A percentile compares a stretch with the other conserved stretches of the same genome.
phyloP scores from a whole-genome alignment of 2,329 filamentous ascomycete genomes.

The Aurifilum marmelostoma region DNA sequence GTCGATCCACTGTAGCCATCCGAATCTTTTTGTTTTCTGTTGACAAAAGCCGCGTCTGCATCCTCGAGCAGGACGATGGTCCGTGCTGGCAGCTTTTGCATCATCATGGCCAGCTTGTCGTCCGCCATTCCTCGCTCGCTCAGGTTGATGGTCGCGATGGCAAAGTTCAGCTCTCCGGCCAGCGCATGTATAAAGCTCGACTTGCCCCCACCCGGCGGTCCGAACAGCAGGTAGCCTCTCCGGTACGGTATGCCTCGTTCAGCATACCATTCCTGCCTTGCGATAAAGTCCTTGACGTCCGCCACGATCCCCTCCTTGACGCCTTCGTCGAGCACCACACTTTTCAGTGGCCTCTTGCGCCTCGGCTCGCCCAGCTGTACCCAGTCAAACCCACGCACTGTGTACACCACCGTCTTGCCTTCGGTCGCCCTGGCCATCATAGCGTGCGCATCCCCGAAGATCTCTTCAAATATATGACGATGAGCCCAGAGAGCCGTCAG shows the following conservation, averaged over 20 bases:
- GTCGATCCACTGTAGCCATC: conserved; percentile 87
- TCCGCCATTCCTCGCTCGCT: conserved; percentile 90
- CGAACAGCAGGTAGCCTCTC: conserved; percentile 85
- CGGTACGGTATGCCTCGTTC: conserved; percentile 95
- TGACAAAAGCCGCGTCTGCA: conserved; percentile 87
- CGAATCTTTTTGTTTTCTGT: conserved; percentile 73
- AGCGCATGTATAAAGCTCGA: conserved; percentile 96
- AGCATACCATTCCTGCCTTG: conserved; percentile 82
- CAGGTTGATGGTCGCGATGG: conserved; percentile 89
- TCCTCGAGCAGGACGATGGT: conserved; percentile 87
- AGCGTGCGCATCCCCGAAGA: conserved; percentile 85
- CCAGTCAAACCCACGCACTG: conserved; percentile 84
- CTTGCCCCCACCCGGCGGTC: conserved; percentile 89
- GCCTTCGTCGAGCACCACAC: conserved; percentile 82
- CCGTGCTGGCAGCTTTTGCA: conserved; percentile 81
- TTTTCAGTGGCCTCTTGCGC: conserved; percentile 83
- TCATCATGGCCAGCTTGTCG: conserved; percentile 81
- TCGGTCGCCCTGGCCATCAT: conserved; percentile 80
- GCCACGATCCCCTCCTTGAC: conserved; percentile 79
- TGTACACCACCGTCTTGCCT: conserved; percentile 92
- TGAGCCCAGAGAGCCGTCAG: conserved; percentile 90
- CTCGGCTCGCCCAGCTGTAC: conserved; percentile 80
- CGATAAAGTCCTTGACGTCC: conserved; percentile 82
- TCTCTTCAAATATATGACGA: conserved; percentile 84
- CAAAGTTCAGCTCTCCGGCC: conserved; percentile 89